A percentile compares a stretch with the other conserved stretches of the same genome.
These are phyloP conservation scores for Emergomyces orientalis DNA, from an alignment of 2,329 filamentous ascomycete species.

Conservation along the genomic window DNA sequence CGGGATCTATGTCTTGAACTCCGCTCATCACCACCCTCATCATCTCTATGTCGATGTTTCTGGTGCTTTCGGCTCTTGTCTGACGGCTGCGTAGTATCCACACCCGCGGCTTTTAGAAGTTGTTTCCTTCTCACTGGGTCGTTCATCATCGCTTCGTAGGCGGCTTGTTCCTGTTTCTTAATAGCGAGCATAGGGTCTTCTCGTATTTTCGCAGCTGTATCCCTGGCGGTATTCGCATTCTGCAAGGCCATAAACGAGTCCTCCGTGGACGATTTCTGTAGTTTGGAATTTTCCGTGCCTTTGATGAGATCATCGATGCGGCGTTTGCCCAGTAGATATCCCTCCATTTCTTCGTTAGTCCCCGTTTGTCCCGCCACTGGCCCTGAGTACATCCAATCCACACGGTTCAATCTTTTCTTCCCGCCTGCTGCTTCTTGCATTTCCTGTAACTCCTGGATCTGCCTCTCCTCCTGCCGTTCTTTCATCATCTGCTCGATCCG, in stretches of 20 bases:
- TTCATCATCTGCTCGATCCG: conserved; percentile 83
- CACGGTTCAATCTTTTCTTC: conserved; percentile 66
- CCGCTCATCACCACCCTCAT: conserved; percentile 20
- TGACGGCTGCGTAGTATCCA: conserved; percentile 29
- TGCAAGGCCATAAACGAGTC: conserved; percentile 53
- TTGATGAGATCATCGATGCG: conserved; percentile 81
- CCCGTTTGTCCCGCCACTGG: conserved; percentile 68
- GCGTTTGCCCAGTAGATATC: conserved; percentile 84
- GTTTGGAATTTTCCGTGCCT: conserved; percentile 67
- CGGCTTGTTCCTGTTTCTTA: conserved; percentile 79
- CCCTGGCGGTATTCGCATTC: conserved; percentile 63
- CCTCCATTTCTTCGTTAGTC: conserved; percentile 80
- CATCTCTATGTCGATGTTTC: conserved; percentile 26
- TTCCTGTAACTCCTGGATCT: conserved; percentile 81
- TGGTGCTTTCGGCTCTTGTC: conserved; percentile 42
- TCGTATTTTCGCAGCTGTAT: conserved; percentile 76
- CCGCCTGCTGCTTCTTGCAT: conserved; percentile 85
- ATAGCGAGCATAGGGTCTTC: conserved; percentile 89
- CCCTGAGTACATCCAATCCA: conserved; percentile 98
- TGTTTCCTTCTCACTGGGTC: conserved; percentile 47
- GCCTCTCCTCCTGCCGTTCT: conserved; percentile 87
- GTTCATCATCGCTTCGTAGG: conserved; percentile 52
- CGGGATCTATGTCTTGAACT: conserved; percentile 16
- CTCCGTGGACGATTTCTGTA: conserved; percentile 63
- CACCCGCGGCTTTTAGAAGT: conserved; percentile 48